Evolutionary conservation across 176 grass and related monocot species (phyloP).

Genomic region (Carex littledalei): DNA sequence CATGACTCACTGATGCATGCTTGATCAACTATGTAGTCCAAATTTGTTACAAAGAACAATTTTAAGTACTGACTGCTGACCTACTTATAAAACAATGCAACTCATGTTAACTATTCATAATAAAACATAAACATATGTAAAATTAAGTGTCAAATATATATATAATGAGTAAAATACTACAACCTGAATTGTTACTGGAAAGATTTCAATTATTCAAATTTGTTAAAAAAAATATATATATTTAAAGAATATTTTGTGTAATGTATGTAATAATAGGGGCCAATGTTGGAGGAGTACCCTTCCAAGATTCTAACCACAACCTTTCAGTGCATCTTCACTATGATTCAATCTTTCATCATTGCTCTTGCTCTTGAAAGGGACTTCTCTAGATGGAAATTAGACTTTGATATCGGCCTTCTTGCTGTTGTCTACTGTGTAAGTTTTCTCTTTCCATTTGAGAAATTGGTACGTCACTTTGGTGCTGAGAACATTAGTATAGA

Average conservation of each 20-base stretch:
- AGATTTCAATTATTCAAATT: background rate
- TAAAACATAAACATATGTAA: too few species aligned
- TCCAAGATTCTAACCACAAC: constrained; percentile 44
- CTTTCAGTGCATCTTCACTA: constrained; percentile 39
- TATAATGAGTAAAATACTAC: too few species aligned
- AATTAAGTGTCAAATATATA: too few species aligned
- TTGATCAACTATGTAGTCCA: too few species aligned
- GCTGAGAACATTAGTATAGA: background rate
- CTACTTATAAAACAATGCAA: too few species aligned
- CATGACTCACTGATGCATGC: too few species aligned
- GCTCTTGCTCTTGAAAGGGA: constrained; percentile 42
- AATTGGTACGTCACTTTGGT: background rate
- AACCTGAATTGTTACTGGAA: too few species aligned
- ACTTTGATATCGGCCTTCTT: constrained; percentile 20
- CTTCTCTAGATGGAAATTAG: constrained; percentile 43
- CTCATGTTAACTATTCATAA: too few species aligned
- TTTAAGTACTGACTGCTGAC: too few species aligned
- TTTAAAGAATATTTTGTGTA: background rate
- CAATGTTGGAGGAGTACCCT: constrained; percentile 41
- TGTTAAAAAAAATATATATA: background rate
- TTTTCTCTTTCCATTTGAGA: background rate
- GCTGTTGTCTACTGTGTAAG: constrained; percentile 33
- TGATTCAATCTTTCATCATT: constrained; percentile 43
- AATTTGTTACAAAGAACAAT: too few species aligned
- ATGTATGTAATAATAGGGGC: constrained; percentile 10